Base-by-base conservation (phyloP, 164 flowering plant genomes). In the Umbilicus rupestris region DNA sequence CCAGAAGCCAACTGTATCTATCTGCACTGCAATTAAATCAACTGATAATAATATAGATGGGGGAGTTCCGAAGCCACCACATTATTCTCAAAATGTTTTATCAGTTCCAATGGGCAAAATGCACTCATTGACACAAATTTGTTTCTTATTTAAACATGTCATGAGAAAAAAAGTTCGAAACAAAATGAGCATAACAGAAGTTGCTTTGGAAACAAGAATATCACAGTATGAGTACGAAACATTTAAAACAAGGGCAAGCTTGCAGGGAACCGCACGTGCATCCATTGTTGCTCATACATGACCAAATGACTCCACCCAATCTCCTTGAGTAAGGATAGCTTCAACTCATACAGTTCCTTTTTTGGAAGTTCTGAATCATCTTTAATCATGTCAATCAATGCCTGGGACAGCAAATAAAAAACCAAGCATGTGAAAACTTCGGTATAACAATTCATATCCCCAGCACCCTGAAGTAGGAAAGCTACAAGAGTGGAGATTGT, bases 331-430 rank as follows among this genome's bases (percentile, higher is more conserved):
- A 94, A 69, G 49, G 87, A 79, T 12, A 94, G 75, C 80, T 83
- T 90, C 39, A 84, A 65, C 33, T 94, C 90, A 71, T 90, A 89
- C 37, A 89, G 74, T 70, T 90, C 84, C 83, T 79, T 87, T 84
- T 89, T 94, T 10, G 98, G 88, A 68, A 89, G 86, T 5, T 82
- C 87, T 3, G 78, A 80, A 7, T 84, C 86, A 35, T 84, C 87
- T 79, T 90, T 85, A 68, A 94, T 87, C 69, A 90, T 69, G 63
- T 85, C 95, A 73, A 66, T 81, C 66, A 90, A 50, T 41, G 80
- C 90, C 98, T 94, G 76, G 16, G 19, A 55, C 31, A 24, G n/a
- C n/a, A n/a, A n/a, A n/a, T n/a, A 26, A 10, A 19, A 26, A 3
- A 19, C 11, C 16, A 55, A 55, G 8, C 0, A 26, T 26, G 33